phyloP scores from a whole-genome alignment of 2,329 filamentous ascomycete species.

The Calonectria pseudoreteaudii region DNA sequence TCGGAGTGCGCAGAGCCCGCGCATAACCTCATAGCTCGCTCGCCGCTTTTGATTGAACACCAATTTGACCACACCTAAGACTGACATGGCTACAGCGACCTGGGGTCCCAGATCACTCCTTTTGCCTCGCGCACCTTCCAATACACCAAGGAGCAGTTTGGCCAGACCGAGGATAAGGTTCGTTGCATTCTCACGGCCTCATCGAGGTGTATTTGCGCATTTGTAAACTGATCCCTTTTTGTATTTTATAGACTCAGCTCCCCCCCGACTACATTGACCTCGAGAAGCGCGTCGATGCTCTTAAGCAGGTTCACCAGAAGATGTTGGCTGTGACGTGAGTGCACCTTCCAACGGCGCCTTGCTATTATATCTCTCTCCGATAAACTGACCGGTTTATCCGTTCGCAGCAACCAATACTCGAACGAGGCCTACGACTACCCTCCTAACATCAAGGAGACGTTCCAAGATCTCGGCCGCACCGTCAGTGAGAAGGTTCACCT shows the following conservation, averaged over 20 bases:
- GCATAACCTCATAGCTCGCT: conserved; percentile 24
- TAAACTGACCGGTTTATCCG: conserved; percentile 35
- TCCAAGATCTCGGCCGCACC: conserved; percentile 94
- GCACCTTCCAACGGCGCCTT: neutral
- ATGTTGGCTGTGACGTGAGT: conserved; percentile 95
- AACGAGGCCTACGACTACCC: conserved; percentile 94
- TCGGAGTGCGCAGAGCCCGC: conserved; percentile 29
- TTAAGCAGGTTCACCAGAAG: conserved; percentile 97
- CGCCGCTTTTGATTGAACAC: conserved; percentile 18
- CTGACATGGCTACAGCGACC: conserved; percentile 54
- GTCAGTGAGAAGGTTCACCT: conserved; percentile 95
- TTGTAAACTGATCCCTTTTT: conserved; percentile 28
- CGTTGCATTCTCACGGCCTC: conserved; percentile 26
- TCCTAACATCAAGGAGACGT: conserved; percentile 97
- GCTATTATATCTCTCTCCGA: conserved; percentile 3
- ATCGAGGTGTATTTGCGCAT: conserved; percentile 6
- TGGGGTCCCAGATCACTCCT: conserved; percentile 87
- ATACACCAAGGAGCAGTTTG: conserved; percentile 97
- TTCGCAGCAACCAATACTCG: conserved; percentile 85
- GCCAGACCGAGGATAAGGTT: conserved; percentile 94
- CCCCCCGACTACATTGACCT: conserved; percentile 98
- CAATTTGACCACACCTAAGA: conserved; percentile 31
- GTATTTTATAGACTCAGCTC: conserved; percentile 81
- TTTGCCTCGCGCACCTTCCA: conserved; percentile 95
- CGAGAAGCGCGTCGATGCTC: conserved; percentile 97